Conservation (phyloP, 495 filamentous ascomycete species). For the Neurospora sp. region DNA sequence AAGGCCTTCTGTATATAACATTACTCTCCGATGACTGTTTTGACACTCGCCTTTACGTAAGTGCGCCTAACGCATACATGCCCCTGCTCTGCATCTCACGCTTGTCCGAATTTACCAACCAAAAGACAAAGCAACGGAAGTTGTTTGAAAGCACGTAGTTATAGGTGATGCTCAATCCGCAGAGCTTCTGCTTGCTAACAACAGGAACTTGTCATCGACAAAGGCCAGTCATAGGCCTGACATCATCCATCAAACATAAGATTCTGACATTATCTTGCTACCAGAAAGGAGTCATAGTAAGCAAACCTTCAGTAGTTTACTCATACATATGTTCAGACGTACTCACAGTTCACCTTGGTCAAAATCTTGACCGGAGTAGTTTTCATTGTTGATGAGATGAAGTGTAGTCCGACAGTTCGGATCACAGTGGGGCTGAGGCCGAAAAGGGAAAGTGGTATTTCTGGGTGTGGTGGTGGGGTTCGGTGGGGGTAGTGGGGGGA, state of each 20-base stretch:
- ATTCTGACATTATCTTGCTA: no score
- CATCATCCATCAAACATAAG: background rate
- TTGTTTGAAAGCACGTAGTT: background rate
- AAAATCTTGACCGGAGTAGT: background rate
- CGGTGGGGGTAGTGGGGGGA: no score
- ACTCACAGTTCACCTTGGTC: background rate
- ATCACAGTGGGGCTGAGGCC: no score
- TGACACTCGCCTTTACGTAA: no score
- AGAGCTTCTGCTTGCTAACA: background rate
- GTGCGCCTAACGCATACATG: no score
- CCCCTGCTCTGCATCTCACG: no score
- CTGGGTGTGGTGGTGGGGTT: background rate
- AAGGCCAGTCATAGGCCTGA: background rate
- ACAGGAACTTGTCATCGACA: background rate
- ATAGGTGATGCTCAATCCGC: background rate
- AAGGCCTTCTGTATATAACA: background rate
- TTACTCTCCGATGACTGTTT: background rate
- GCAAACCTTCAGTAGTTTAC: background rate
- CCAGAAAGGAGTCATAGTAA: background rate
- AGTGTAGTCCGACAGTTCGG: background rate
- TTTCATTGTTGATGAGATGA: background rate
- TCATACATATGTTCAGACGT: background rate
- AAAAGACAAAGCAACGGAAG: no score
- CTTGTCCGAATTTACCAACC: no score
- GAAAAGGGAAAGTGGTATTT: no score